Percentiles rank a stretch among this genome's conserved stretches.
Conservation (phyloP, 805 yeast species). For the Yarrowia sp. region DNA sequence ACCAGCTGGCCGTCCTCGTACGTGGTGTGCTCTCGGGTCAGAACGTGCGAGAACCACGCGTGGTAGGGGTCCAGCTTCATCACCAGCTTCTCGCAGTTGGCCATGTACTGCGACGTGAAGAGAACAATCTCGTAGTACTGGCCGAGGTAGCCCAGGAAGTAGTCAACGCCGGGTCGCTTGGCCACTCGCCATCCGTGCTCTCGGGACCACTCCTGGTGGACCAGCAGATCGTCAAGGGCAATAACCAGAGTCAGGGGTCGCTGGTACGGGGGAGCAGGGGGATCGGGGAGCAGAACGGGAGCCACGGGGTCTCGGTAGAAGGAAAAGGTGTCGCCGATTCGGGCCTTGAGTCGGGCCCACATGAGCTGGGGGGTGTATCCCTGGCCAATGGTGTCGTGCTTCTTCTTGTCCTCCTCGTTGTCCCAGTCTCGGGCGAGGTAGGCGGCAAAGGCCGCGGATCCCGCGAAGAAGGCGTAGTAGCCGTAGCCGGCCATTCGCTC, state of each 20-base stretch:
- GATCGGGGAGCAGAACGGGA: conserved; percentile 90
- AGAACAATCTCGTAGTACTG: conserved; percentile 95
- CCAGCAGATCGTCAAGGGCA: conserved; percentile 82
- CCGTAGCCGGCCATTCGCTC: conserved; percentile 77
- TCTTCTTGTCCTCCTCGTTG: conserved; percentile 63
- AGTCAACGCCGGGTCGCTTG: conserved; percentile 97
- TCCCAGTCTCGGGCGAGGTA: conserved; percentile 87
- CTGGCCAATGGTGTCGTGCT: conserved; percentile 52
- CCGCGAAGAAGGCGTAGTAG: conserved; percentile 54
- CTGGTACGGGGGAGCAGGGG: conserved; percentile 85
- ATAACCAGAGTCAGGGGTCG: conserved; percentile 89
- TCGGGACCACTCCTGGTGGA: conserved; percentile 90
- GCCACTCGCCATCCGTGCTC: conserved; percentile 97
- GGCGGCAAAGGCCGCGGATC: conserved; percentile 51
- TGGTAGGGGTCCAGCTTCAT: conserved; percentile 90
- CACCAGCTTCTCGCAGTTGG: conserved; percentile 79
- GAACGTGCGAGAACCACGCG: conserved; percentile 80
- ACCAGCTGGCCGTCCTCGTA: conserved; percentile 84
- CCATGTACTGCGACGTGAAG: conserved; percentile 80
- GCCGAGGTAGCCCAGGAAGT: conserved; percentile 89
- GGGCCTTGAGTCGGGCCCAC: conserved; percentile 64
- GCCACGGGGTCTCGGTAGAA: conserved; percentile 92
- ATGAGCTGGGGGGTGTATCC: conserved; percentile 68
- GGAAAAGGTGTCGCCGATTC: conserved; percentile 72
- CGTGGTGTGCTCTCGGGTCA: conserved; percentile 87